phyloP scores from a whole-genome alignment of 352 stramenopile genomes.

The Globisporangium okanoganense region DNA sequence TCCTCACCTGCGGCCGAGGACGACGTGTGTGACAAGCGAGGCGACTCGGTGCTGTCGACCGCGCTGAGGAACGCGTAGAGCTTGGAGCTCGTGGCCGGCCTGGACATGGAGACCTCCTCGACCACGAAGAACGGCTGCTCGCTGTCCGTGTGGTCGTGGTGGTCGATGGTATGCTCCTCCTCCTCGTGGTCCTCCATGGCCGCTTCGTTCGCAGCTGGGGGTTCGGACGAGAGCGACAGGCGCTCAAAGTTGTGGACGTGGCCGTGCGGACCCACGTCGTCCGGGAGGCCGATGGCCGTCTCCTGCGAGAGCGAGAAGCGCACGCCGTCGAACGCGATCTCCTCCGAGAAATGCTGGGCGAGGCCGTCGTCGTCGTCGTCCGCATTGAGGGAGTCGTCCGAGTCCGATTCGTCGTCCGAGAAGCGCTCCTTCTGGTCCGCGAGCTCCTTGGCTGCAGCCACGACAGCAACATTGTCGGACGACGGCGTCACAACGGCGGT shows the following conservation, averaged over 20 bases:
- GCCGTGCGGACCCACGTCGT: background rate
- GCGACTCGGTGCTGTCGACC: slow-evolving; percentile 26
- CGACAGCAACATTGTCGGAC: slow-evolving; percentile 16
- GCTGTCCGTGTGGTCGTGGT: slow-evolving; percentile 23
- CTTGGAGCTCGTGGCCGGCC: slow-evolving; percentile 34
- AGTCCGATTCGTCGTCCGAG: background rate
- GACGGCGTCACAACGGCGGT: slow-evolving; percentile 3
- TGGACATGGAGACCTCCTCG: slow-evolving; percentile 25
- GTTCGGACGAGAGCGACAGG: slow-evolving; percentile 3
- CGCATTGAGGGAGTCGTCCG: background rate
- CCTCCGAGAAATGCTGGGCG: too few relatives aligned
- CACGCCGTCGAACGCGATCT: background rate
- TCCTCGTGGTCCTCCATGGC: slow-evolving; percentile 1
- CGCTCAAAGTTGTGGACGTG: background rate
- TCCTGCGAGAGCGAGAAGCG: slow-evolving; percentile 11
- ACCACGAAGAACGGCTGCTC: slow-evolving; percentile 36
- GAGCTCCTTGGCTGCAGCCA: slow-evolving; percentile 16
- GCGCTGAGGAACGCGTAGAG: slow-evolving; percentile 50
- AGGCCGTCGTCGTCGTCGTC: too few relatives aligned
- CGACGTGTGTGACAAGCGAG: slow-evolving; percentile 14
- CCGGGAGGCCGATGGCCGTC: slow-evolving; percentile 1
- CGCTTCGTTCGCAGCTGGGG: background rate
- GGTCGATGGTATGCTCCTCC: slow-evolving; percentile 17
- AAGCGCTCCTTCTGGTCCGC: slow-evolving; percentile 2
- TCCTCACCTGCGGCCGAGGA: slow-evolving; percentile 10